Evolutionary conservation across 2,329 filamentous ascomycete species (phyloP).

Genomic region (Pseudogymnoascus sp.): DNA sequence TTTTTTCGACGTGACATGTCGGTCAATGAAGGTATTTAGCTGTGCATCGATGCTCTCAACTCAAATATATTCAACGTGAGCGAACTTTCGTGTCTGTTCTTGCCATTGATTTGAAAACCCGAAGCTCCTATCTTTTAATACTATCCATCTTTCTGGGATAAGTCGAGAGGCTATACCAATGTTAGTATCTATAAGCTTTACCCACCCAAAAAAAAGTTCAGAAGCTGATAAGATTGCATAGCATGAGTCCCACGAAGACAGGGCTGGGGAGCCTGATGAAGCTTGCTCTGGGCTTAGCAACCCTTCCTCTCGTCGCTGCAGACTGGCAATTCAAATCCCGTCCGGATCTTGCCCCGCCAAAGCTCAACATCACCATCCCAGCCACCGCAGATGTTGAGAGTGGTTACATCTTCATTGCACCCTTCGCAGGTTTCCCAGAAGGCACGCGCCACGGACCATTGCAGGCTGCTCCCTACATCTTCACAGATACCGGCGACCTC

Average conservation of each 20-base stretch:
- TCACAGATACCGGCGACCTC: conserved; percentile 44
- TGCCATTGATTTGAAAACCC: not conserved
- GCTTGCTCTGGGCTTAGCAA: not conserved
- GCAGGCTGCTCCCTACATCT: conserved; percentile 47
- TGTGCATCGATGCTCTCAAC: not conserved
- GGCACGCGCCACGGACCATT: conserved; percentile 37
- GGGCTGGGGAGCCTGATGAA: not conserved
- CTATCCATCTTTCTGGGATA: not conserved
- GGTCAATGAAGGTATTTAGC: not conserved
- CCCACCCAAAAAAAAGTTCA: not conserved
- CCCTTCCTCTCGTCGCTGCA: conserved; percentile 18
- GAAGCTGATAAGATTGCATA: not conserved
- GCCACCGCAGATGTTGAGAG: conserved; percentile 32
- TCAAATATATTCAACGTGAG: not conserved
- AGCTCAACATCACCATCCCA: conserved; percentile 36
- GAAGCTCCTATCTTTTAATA: not conserved
- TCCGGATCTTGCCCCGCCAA: conserved; percentile 38
- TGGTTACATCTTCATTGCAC: conserved; percentile 37
- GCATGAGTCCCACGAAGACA: not conserved
- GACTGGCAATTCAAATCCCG: conserved; percentile 41
- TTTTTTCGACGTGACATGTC: not conserved
- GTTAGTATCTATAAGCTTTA: not conserved
- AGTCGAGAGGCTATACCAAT: not conserved
- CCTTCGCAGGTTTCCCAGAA: conserved; percentile 30
- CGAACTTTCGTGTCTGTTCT: not conserved